Evolutionary conservation across 202 grass and related monocot genomes (phyloP).

Genomic region (Hordeum pubiflorum): DNA sequence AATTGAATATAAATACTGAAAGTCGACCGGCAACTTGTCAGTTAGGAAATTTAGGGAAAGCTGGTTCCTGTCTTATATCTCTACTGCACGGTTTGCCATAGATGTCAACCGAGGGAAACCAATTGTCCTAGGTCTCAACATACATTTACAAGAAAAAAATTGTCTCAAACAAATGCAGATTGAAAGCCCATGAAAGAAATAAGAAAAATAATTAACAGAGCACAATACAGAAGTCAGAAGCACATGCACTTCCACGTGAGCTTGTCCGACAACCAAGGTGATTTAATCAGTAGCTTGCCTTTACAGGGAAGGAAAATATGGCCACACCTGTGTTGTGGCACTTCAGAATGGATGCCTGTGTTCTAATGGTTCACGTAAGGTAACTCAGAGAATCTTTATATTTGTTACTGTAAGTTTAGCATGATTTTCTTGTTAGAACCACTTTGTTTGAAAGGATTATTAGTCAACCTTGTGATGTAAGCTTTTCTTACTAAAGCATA

Average conservation of each 20-base stretch:
- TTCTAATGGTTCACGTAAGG: constrained; percentile 73
- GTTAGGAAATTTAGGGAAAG: constrained; percentile 5
- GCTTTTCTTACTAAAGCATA: background rate
- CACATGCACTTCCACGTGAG: background rate
- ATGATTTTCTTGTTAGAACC: constrained; percentile 6
- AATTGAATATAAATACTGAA: background rate
- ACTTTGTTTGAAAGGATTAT: background rate
- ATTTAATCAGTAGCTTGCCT: constrained; percentile 1
- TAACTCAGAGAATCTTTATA: constrained; percentile 33
- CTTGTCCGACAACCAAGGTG: background rate
- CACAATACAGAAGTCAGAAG: background rate
- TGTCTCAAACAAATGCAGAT: background rate
- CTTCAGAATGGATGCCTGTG: constrained; percentile 84
- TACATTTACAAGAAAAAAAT: background rate
- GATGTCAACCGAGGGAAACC: background rate
- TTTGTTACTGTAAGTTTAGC: constrained; percentile 16
- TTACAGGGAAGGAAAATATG: constrained; percentile 84
- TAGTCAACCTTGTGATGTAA: background rate
- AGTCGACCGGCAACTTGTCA: background rate
- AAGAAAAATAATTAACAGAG: background rate
- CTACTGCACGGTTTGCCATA: constrained; percentile 1
- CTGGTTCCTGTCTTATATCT: constrained; percentile 6
- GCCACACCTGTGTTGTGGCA: constrained; percentile 74
- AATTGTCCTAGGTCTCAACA: background rate
- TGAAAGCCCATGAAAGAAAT: constrained; percentile 6